These are phyloP conservation scores for Neofusicoccum cordaticola DNA, from an alignment of 2,329 filamentous ascomycete species.

Conservation along the genomic window DNA sequence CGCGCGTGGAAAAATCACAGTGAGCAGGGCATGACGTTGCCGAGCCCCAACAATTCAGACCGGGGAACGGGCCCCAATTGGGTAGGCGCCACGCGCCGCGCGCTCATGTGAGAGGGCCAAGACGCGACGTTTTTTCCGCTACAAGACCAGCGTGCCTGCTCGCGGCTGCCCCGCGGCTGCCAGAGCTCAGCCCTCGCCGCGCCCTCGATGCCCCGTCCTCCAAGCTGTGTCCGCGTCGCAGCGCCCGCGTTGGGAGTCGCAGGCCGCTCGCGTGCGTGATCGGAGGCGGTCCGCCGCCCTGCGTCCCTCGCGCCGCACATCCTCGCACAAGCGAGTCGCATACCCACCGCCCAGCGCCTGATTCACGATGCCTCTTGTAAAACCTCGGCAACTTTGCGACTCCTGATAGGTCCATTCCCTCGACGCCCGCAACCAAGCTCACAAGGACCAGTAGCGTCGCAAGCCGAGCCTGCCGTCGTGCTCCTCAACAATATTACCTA, in stretches of 20 bases:
- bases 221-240: slow-evolving; percentile 3
- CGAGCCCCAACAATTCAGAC: slow-evolving; percentile 12
- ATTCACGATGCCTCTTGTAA: background rate
- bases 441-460: background rate
- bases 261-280: background rate
- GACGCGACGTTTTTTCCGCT: slow-evolving; percentile 1
- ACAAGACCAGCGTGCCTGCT: background rate
- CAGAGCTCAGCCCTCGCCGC: background rate
- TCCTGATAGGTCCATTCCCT: slow-evolving; percentile 10
- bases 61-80: slow-evolving; percentile 1
- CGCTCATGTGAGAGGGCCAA: slow-evolving; percentile 8
- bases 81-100: background rate
- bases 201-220: background rate
- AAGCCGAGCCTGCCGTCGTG: slow-evolving; percentile 9
- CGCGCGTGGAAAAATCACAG: background rate
- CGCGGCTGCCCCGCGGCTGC: background rate
- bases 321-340: background rate
- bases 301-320: background rate
- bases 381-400: slow-evolving; percentile 6
- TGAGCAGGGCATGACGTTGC: slow-evolving; percentile 2
- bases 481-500: slow-evolving; percentile 13
- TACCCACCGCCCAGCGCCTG: background rate
- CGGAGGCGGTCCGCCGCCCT: background rate
- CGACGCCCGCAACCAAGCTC: background rate
- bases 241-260: background rate